Conservation (phyloP, 345 rosid species). For the Lepidium aucheri region DNA sequence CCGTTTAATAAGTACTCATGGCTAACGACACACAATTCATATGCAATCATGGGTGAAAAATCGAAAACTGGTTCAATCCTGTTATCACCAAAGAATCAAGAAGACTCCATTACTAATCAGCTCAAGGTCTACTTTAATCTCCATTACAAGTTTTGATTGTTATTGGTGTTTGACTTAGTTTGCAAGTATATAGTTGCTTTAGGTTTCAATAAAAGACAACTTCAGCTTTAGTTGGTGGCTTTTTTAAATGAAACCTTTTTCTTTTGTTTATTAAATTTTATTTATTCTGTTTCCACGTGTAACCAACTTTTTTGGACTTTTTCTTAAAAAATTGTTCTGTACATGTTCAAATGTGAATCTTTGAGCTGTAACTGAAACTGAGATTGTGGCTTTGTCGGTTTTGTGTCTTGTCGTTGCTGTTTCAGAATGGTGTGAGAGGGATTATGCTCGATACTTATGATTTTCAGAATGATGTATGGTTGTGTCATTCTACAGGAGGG, state of each 20-base stretch:
- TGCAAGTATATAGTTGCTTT: slow-evolving; percentile 7
- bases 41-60: slow-evolving; percentile 36
- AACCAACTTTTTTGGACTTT: neutral
- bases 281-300: slow-evolving; percentile 20
- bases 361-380: neutral
- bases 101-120: slow-evolving; percentile 71
- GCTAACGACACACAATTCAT: slow-evolving; percentile 93
- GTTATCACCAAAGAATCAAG: slow-evolving; percentile 65
- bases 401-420: neutral
- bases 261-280: too few relatives aligned
- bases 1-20: slow-evolving; percentile 84
- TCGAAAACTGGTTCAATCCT: slow-evolving; percentile 41
- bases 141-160: neutral
- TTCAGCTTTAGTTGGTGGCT: slow-evolving; percentile 24
- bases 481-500: slow-evolving; percentile 77
- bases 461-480: slow-evolving; percentile 69
- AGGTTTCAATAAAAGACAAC: slow-evolving; percentile 16
- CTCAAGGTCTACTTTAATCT: slow-evolving; percentile 42
- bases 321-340: neutral
- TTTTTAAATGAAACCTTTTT: neutral
- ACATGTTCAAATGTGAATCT: neutral
- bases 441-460: slow-evolving; percentile 92
- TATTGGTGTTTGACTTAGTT: neutral
- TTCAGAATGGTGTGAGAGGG: slow-evolving; percentile 92
- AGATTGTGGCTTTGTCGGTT: neutral